Evolutionary conservation across 2,329 filamentous ascomycete genomes (phyloP).

Genomic region (Xylaria polymorpha): DNA sequence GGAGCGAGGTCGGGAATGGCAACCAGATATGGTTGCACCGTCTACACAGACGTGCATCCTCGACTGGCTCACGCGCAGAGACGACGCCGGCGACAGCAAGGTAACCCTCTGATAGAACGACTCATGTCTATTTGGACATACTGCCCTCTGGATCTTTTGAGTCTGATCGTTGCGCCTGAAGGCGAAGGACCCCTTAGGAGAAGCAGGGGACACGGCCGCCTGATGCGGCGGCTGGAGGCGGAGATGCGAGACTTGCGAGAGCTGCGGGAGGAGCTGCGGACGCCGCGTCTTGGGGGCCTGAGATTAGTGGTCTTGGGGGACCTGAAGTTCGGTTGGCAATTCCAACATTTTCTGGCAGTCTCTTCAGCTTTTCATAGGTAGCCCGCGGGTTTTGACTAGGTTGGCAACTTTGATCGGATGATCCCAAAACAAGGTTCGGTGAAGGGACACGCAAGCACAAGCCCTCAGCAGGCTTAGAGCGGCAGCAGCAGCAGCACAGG

Average conservation of each 20-base stretch:
- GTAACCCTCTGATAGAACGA: constrained; percentile 14
- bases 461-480: too few species aligned
- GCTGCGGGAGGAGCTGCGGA: constrained; percentile 5
- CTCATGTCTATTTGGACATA: constrained; percentile 17
- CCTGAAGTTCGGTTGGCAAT: constrained; percentile 10
- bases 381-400: constrained; percentile 3
- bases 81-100: constrained; percentile 16
- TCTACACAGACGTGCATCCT: constrained; percentile 13
- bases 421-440: constrained; percentile 9
- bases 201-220: constrained; percentile 11
- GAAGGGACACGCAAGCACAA: background rate
- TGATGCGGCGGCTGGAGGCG: constrained; percentile 17
- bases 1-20: too few species aligned
- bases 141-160: constrained; percentile 16
- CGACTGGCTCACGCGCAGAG: constrained; percentile 13
- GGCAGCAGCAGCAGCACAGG: too few species aligned
- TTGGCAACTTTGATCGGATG: constrained; percentile 10
- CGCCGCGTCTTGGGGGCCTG: too few species aligned
- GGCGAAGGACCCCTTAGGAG: constrained; percentile 17
- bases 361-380: constrained; percentile 7
- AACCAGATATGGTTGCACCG: constrained; percentile 9
- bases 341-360: constrained; percentile 8
- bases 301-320: constrained; percentile 2
- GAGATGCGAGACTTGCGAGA: constrained; percentile 4
- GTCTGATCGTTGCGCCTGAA: constrained; percentile 15